Evolutionary conservation across 768 basidiomycete genomes (phyloP).

Genomic region (Pisolithus tinctorius): DNA sequence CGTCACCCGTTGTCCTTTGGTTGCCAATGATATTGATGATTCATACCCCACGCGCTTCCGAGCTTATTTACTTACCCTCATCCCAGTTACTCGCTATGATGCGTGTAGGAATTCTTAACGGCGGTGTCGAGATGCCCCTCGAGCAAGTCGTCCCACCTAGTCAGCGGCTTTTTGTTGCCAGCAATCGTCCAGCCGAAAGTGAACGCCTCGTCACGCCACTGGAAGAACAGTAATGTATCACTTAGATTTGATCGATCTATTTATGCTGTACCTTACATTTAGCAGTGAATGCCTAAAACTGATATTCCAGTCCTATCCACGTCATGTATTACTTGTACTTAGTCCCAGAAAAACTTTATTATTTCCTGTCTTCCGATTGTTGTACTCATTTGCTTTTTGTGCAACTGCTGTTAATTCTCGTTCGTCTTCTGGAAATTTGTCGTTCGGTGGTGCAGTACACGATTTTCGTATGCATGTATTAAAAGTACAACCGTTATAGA

Average conservation of each 20-base stretch:
- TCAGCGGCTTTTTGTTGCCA: slow-evolving; percentile 31
- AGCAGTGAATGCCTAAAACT: too few relatives aligned
- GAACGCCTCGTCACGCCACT: neutral
- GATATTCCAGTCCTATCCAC: too few relatives aligned
- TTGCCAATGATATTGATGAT: neutral
- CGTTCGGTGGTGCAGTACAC: neutral
- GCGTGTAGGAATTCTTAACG: slow-evolving; percentile 63
- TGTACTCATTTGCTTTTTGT: too few relatives aligned
- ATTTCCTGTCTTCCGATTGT: too few relatives aligned
- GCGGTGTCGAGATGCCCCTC: slow-evolving; percentile 49
- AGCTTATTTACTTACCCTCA: neutral
- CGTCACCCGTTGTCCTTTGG: neutral
- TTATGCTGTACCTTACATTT: too few relatives aligned
- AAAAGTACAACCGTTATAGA: neutral
- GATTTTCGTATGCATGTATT: neutral
- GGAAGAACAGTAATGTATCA: neutral
- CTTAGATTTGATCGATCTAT: too few relatives aligned
- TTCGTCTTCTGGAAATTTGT: too few relatives aligned
- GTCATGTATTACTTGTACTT: too few relatives aligned
- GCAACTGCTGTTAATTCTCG: too few relatives aligned
- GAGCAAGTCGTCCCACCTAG: slow-evolving; percentile 41
- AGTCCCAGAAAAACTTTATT: too few relatives aligned
- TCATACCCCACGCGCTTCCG: neutral
- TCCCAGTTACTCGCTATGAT: slow-evolving; percentile 63
- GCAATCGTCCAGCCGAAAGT: slow-evolving; percentile 3